Conservation (phyloP, 139 green algal genomes). For the Chlamydomonas asymmetrica region DNA sequence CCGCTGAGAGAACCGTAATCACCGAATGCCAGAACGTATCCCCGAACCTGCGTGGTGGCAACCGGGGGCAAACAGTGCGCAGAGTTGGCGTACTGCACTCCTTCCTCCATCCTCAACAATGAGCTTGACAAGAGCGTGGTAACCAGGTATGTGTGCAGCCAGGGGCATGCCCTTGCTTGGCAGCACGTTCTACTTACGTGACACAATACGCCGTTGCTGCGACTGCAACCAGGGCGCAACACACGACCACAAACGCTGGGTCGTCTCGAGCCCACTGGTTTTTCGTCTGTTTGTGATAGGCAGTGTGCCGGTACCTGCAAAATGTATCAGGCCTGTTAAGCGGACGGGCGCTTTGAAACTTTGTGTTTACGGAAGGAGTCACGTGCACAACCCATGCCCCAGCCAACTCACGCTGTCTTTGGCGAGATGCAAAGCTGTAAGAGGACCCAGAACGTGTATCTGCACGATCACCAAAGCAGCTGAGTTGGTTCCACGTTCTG, state of each 20-base stretch:
- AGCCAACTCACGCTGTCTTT: conserved; percentile 81
- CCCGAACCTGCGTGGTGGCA: conserved; percentile 69
- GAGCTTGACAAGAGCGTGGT: too few species aligned
- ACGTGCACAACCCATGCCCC: background rate
- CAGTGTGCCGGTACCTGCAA: conserved; percentile 90
- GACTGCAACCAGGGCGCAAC: conserved; percentile 65
- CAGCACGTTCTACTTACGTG: conserved; percentile 71
- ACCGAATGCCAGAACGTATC: conserved; percentile 61
- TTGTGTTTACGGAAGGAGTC: background rate
- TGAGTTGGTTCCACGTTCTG: background rate
- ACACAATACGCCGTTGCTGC: conserved; percentile 81
- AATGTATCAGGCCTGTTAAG: too few species aligned
- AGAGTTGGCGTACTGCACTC: too few species aligned
- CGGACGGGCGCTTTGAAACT: background rate
- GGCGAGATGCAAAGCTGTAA: conserved; percentile 88
- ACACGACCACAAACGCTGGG: conserved; percentile 92
- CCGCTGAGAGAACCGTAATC: conserved; percentile 58
- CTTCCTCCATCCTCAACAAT: too few species aligned
- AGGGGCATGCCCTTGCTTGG: too few species aligned
- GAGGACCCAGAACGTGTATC: conserved; percentile 97
- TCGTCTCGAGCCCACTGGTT: conserved; percentile 97
- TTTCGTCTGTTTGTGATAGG: conserved; percentile 98
- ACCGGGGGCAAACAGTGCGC: too few species aligned
- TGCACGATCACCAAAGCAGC: conserved; percentile 30
- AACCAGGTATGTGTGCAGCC: too few species aligned